Evolutionary conservation across 306 rosid species (phyloP).

Genomic region (Comarum palustre): DNA sequence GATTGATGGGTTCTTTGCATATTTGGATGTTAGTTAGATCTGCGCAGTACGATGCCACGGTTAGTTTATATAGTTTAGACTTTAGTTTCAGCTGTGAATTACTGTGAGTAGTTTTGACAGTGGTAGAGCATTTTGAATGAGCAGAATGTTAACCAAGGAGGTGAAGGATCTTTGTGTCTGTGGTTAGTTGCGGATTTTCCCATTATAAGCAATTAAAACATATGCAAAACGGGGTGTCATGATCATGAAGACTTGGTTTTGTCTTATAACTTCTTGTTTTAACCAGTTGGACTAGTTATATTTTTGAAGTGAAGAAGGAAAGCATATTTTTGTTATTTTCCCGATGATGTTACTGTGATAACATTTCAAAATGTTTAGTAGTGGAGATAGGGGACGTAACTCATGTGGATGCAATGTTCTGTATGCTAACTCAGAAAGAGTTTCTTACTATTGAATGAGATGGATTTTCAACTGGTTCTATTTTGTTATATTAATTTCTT

Average conservation of each 20-base stretch:
- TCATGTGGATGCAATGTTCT: not conserved
- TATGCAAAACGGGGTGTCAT: not conserved
- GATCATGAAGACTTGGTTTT: not conserved
- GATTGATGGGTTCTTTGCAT: slow-evolving; percentile 5
- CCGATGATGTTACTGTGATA: not conserved
- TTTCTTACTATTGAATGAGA: not conserved
- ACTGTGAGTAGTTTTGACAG: not conserved
- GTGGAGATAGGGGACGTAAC: not conserved
- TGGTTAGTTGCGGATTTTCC: not conserved
- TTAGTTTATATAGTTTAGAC: not conserved
- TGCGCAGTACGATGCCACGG: not conserved
- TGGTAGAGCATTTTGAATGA: not conserved
- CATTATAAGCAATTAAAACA: not conserved
- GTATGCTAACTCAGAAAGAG: not conserved
- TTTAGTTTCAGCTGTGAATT: not conserved
- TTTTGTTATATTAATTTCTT: slow-evolving; percentile 14
- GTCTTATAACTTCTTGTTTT: not conserved
- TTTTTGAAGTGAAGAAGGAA: not conserved
- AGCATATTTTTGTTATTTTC: not conserved
- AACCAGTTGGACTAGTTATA: not conserved
- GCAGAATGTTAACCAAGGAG: not conserved
- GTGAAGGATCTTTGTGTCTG: not conserved
- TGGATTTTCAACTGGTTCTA: not conserved
- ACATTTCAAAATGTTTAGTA: not conserved
- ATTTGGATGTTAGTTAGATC: slow-evolving; percentile 10